A percentile compares a stretch with the other conserved stretches of the same genome.
phyloP scores from a whole-genome alignment of 1,284 basidiomycete species.

The Sanguinoderma infundibulare region DNA sequence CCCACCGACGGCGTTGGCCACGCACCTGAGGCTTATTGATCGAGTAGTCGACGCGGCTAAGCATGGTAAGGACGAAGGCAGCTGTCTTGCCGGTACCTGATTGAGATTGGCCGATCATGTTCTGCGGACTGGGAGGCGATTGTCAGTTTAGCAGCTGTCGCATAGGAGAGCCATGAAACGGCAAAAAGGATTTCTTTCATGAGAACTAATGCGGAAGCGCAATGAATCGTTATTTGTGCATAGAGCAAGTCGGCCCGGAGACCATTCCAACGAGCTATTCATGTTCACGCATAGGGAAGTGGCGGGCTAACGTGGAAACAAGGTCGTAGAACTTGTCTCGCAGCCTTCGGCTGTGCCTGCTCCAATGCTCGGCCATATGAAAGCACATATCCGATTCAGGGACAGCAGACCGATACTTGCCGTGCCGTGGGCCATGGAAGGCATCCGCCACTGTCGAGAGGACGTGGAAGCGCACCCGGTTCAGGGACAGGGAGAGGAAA shows the following conservation, averaged over 20 bases:
- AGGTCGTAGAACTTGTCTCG: too few species aligned
- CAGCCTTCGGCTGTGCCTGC: too few species aligned
- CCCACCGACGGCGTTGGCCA: slow-evolving; percentile 2
- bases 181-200: background rate
- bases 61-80: slow-evolving; percentile 97
- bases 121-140: slow-evolving; percentile 70
- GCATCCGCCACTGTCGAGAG: too few species aligned
- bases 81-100: slow-evolving; percentile 99
- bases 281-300: too few species aligned
- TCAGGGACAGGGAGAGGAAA: background rate
- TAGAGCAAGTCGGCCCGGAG: background rate
- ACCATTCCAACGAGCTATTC: too few species aligned
- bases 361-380: too few species aligned
- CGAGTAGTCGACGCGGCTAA: slow-evolving; percentile 90
- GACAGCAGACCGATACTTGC: too few species aligned
- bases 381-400: too few species aligned
- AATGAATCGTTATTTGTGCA: too few species aligned
- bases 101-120: slow-evolving; percentile 99
- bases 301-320: too few species aligned
- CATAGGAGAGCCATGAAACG: background rate
- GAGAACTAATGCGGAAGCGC: background rate
- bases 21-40: slow-evolving; percentile 84
- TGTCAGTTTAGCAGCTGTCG: slow-evolving; percentile 4
- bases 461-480: background rate
- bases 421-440: too few species aligned